Evolutionary conservation across 2,329 filamentous ascomycete genomes (phyloP), one percentile per base, ranked within the genome.

Genomic region (Colletotrichum navitas): DNA sequence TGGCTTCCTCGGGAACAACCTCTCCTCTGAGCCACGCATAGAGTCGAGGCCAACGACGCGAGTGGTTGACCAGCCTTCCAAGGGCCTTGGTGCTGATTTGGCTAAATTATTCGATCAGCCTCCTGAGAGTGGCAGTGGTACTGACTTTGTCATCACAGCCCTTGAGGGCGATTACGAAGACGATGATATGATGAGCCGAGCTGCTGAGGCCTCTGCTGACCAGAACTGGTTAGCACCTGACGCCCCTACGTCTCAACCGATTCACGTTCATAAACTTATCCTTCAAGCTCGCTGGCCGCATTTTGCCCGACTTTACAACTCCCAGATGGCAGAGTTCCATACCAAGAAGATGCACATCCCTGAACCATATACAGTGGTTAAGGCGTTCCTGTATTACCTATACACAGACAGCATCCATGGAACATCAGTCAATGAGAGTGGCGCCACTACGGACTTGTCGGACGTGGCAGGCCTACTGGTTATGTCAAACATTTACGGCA

Each of bases 401-500:
- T 99, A 99, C 82, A 98, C 96, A 0, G 96, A 99, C 81, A 95
- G 92, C 76, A 98, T 99, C 75, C 86, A 90, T 74, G 82, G 85
- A 52, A 81, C 82, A 6, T 79, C 81, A 1, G 84, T 86, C 34
- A 81, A 83, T n/a, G 83, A 85, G 58, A 85, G 94, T 58, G 90
- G 91, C 71, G 93, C 95, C 45, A 94, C 96, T 83, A 89, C 89
- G 0, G 88, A 92, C 60, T 89, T 98, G 26, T 90, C 91, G 39
- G 95, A 98, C 76, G 94, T 98, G 18, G 95, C 96, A 0, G 95
- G 96, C 11, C 90, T 99, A 81, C 88, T 99, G 3, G 95, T 99
- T 74, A 97, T 99, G 93, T 94, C 94, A 54, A 98, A 98, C 80
- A 93, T 98, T 58, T 99, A 99, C 83, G 95, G 98, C 79, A 97